Evolutionary conservation across 495 filamentous ascomycete species (phyloP), one percentile per base, ranked within the genome.

Genomic region (Xylaria scruposa): DNA sequence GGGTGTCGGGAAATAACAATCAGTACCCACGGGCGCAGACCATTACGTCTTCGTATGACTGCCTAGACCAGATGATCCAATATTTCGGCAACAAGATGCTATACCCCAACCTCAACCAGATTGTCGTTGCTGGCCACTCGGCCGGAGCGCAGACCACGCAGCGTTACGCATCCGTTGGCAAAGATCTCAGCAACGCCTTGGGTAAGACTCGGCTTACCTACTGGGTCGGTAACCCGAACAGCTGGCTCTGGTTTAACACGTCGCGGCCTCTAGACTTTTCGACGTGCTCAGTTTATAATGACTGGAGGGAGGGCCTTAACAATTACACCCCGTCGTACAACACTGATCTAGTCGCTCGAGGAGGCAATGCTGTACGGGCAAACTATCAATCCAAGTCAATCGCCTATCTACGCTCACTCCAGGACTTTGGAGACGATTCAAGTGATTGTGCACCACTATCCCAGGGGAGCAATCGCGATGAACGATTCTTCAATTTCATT

Each of bases 401-500:
- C 19, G 49, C 49, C 21, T 53, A 53, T 53, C 49, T 53, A 26
- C 49, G 49, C 49, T 53, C 49, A 4, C 49, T 53, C 6, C 49
- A 53, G 21, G 49, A 53, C n/a, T 53, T 53, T 53, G 49, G 49
- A 26, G 49, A 53, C 21, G 49, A 53, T 9, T 53, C 49, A 26
- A 53, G 49, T 9, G 49, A 53, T 17, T 53, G 49, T n/a, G 49
- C 49, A 53, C 49, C 49, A 13, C 19, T 53, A 2, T 21, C 49
- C 49, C 49, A 53, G 21, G 49, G 49, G 8, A 17, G n/a, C 49
- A 53, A 53, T 12, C 19, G 49, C 19, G 49, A 53, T 53, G 49
- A 53, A 53, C 49, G 49, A n/a, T 53, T 53, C 21, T 53, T 53
- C n/a, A 53, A 53, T 53, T 53, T 53, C n/a, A 53, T 53, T 12